Evolutionary conservation across 345 rosid genomes (phyloP).

Genomic region (Camelina sativa): DNA sequence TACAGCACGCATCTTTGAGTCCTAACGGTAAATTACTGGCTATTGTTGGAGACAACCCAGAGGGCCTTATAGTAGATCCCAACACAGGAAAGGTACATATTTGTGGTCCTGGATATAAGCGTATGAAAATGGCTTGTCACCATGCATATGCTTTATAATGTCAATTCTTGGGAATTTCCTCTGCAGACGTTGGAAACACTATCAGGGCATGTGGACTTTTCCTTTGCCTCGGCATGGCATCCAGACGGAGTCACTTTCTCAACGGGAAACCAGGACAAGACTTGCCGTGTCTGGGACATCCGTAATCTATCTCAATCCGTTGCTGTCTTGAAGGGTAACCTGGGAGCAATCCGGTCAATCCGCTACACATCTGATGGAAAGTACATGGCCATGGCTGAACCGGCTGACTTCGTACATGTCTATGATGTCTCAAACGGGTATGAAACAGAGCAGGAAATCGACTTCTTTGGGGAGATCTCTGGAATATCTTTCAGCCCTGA

Average conservation of each 20-base stretch:
- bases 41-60: constrained; percentile 79
- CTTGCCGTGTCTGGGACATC: constrained; percentile 84
- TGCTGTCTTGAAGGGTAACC: constrained; percentile 73
- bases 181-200: constrained; percentile 57
- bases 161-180: constrained; percentile 27
- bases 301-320: constrained; percentile 64
- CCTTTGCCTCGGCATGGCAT: constrained; percentile 89
- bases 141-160: constrained; percentile 1
- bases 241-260: constrained; percentile 77
- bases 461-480: constrained; percentile 85
- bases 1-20: constrained; percentile 78
- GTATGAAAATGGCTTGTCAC: constrained; percentile 18
- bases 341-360: constrained; percentile 76
- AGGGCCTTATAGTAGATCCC: constrained; percentile 68
- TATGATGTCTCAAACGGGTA: constrained; percentile 65
- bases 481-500: constrained; percentile 86
- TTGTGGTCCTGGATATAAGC: not conserved
- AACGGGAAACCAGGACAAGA: constrained; percentile 88
- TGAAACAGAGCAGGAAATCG: constrained; percentile 73
- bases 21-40: constrained; percentile 72
- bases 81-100: constrained; percentile 66
- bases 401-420: constrained; percentile 85
- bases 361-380: constrained; percentile 75
- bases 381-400: constrained; percentile 84
- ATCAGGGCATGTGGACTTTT: constrained; percentile 71